Conservation (phyloP, 805 yeast genomes). For the Yarrowia sp. region DNA sequence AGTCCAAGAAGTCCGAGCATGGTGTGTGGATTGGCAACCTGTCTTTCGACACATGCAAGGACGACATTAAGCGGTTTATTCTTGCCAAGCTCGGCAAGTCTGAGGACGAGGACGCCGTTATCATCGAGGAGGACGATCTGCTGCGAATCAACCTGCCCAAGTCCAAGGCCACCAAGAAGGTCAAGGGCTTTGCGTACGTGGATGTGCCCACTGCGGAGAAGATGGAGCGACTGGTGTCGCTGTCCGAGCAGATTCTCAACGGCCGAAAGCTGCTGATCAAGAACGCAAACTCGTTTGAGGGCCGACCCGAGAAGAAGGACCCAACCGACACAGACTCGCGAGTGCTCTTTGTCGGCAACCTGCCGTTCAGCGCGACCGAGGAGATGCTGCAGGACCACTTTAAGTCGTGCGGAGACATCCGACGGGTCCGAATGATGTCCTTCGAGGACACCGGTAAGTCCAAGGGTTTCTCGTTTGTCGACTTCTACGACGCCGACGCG, state of each 20-base stretch:
- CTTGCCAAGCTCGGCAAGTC: slow-evolving; percentile 50
- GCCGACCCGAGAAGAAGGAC: slow-evolving; percentile 85
- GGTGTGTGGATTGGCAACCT: slow-evolving; percentile 97
- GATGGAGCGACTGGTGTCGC: slow-evolving; percentile 57
- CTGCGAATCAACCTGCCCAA: slow-evolving; percentile 79
- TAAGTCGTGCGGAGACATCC: slow-evolving; percentile 87
- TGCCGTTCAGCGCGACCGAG: slow-evolving; percentile 87
- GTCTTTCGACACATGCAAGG: slow-evolving; percentile 76
- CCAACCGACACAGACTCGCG: slow-evolving; percentile 55
- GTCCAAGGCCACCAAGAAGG: slow-evolving; percentile 53
- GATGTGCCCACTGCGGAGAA: slow-evolving; percentile 67
- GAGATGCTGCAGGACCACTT: slow-evolving; percentile 76
- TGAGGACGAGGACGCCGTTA: slow-evolving; percentile 34
- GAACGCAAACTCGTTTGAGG: slow-evolving; percentile 75
- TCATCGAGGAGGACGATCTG: slow-evolving; percentile 57
- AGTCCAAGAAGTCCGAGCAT: slow-evolving; percentile 45
- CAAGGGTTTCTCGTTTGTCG: slow-evolving; percentile 93
- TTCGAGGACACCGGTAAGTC: slow-evolving; percentile 95
- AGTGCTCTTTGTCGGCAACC: slow-evolving; percentile 86
- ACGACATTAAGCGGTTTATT: slow-evolving; percentile 66
- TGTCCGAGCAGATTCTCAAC: slow-evolving; percentile 71
- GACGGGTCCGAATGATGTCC: slow-evolving; percentile 91
- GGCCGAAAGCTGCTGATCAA: slow-evolving; percentile 87
- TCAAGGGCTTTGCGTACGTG: slow-evolving; percentile 77
- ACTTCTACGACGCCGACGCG: slow-evolving; percentile 74